These are phyloP conservation scores for Thymus quinquecostatus DNA, from an alignment of 257 asterid species.

Conservation along the genomic window DNA sequence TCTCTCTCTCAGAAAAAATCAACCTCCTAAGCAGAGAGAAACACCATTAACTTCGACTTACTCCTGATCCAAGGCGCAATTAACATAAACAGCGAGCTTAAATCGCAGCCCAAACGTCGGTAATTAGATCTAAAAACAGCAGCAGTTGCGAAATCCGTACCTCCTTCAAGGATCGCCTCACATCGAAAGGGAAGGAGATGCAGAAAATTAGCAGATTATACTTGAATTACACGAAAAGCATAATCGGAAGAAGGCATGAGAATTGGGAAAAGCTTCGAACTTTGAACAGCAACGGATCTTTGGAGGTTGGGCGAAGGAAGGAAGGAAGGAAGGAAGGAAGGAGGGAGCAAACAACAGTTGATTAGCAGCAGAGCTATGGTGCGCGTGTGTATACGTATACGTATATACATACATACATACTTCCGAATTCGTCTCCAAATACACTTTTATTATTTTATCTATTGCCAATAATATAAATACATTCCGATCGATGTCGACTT, in stretches of 20 bases:
- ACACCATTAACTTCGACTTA: constrained; percentile 41
- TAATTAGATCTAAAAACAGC: constrained; percentile 56
- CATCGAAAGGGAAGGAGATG: constrained; percentile 16
- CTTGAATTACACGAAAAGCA: constrained; percentile 58
- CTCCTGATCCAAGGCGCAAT: constrained; percentile 38
- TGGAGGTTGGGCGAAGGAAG: constrained; percentile 23
- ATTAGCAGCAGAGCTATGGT: constrained; percentile 27
- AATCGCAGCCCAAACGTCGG: constrained; percentile 20
- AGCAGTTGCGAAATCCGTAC: constrained; percentile 43
- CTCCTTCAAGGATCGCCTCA: constrained; percentile 52
- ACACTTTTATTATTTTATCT: not conserved
- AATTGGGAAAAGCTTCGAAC: constrained; percentile 4
- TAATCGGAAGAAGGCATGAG: constrained; percentile 14
- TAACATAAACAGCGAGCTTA: constrained; percentile 37
- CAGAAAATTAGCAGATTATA: constrained; percentile 42
- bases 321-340: constrained; percentile 27
- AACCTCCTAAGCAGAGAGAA: constrained; percentile 22
- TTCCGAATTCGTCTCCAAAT: not conserved
- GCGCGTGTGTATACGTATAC: constrained; percentile 26
- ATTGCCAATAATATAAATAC: no score
- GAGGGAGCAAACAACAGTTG: constrained; percentile 31
- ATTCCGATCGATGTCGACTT: no score
- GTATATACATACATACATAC: not conserved
- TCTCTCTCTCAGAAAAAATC: constrained; percentile 16
- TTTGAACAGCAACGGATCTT: constrained; percentile 35